Base-by-base conservation (phyloP, 352 stramenopile genomes). In the Globisporangium nunn region DNA sequence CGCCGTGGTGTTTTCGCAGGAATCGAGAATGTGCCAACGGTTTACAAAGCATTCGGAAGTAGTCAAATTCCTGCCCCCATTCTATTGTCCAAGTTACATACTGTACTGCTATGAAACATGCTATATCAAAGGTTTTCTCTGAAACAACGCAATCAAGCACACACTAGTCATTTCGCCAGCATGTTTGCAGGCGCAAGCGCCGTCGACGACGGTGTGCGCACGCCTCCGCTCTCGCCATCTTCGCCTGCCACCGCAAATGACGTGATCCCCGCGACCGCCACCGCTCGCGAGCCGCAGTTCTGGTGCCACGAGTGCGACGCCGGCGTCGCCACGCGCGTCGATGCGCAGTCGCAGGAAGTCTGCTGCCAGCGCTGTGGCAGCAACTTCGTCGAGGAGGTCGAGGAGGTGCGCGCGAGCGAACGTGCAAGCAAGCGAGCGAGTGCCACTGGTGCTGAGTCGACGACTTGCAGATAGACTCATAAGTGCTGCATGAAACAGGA, bases 381-480 rank as follows among this genome's bases (percentile, higher is more conserved):
- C 40, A 90, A 90, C 69, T 95, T 95, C 64, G 85, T 95, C 46
- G 85, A 95, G 61, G 79, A 93, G 63, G 71, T 95, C 52, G 82
- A 95, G 58, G 68, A 74, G 58, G 85, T 88, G 39, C 37, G 60
- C 45, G 33, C 33, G 33, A 11, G 33, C 33, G 10, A 11, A 1
- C 31, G 23, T 18, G 7, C 46, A 8, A 23, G 23, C 23, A 23
- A 23, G 23, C 23, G 23, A 23, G 23, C 23, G 23, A 23, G 23
- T 23, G 23, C 23, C 23, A 23, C 23, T 23, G 23, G 23, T 23
- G 23, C 23, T 23, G 23, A 23, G 23, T 23, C 23, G 23, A 23
- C 23, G 23, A 23, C 23, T 23, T 23, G 23, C 23, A 23, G 23
- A 23, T 23, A 23, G 23, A 23, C 49, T 41, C 5, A 43, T 14